These are phyloP conservation scores for Amauroascus verrucosus DNA, from an alignment of 2,329 filamentous ascomycete species.

Conservation along the genomic window DNA sequence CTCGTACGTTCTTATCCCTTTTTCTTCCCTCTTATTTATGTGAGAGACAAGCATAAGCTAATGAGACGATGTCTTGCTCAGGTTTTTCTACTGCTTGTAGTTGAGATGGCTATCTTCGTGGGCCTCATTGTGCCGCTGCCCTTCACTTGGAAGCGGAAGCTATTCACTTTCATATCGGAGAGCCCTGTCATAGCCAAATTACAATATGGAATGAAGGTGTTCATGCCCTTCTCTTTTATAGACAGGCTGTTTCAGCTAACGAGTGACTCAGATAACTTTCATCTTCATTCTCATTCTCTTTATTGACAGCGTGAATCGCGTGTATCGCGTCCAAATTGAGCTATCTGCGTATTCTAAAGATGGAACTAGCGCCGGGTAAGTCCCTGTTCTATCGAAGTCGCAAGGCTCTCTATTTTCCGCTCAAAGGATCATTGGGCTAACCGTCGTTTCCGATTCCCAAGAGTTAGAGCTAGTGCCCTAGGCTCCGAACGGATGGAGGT, in stretches of 20 bases:
- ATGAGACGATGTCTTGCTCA: conserved; percentile 18
- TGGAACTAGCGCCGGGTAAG: conserved; percentile 43
- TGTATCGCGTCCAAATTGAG: conserved; percentile 93
- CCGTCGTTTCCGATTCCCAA: conserved; percentile 3
- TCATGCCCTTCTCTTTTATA: background rate
- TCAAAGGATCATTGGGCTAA: conserved; percentile 11
- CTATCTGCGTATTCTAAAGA: conserved; percentile 62
- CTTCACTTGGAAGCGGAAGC: conserved; percentile 70
- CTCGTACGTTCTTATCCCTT: conserved; percentile 41
- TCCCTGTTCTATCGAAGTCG: conserved; percentile 8
- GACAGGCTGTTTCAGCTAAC: background rate
- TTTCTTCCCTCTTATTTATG: background rate
- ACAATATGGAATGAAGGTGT: conserved; percentile 88
- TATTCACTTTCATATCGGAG: conserved; percentile 94
- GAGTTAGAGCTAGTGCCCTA: conserved; percentile 56
- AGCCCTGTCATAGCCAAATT: conserved; percentile 77
- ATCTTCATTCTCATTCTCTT: conserved; percentile 98
- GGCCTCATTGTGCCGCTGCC: conserved; percentile 64
- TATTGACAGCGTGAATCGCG: conserved; percentile 89
- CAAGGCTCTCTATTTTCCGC: background rate
- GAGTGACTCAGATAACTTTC: conserved; percentile 65
- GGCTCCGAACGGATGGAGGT: conserved; percentile 96
- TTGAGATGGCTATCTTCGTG: conserved; percentile 43
- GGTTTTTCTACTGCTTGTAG: conserved; percentile 42
- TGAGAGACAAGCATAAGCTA: background rate